Base-by-base conservation (phyloP, 2,329 filamentous ascomycete genomes). In the Cordyceps fumosorosea region DNA sequence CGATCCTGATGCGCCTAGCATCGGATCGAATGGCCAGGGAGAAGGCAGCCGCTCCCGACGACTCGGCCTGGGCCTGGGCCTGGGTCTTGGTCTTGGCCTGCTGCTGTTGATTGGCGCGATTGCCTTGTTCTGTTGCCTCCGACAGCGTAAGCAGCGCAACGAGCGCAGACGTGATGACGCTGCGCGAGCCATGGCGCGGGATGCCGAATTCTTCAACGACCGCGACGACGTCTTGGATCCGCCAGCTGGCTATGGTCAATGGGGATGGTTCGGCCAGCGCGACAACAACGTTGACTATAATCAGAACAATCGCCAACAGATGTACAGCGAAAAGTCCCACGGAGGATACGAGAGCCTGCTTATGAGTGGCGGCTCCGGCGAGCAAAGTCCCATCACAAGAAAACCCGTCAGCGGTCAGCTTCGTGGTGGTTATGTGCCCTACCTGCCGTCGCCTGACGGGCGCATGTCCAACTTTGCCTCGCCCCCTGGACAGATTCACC, bases 51-150 rank as follows among this genome's bases (percentile, higher is more conserved):
- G 53, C 20, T 37, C 65, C 44, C 72, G 65, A 61, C 67, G 66
- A 1, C 67, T 88, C 5, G 86, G 86, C 0, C 75, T 90, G 0
- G 87, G 87, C 0, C 74, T 88, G 2, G 88, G 88, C 0, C 70
- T 91, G 1, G 87, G 88, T 1, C 73, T 91, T 1, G 88, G 87
- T 1, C 69, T 88, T 3, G 72, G 71, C 1, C 75, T 82, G 0
- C 75, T 83, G 1, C 68, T 84, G 2, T 64, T 85, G 10, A 72
- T 77, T 0, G 73, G 80, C 0, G 65, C 81, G 2, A 26, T 84
- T 11, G 60, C 82, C 22, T 80, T 74, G 61, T 76, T 82, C 60
- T 79, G 80, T 63, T 84, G 81, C 12, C 81, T 80, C 64, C 78
- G 79, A n/a, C 79, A 16, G 70, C 68, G 51, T 68, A 69, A 64